phyloP scores from a whole-genome alignment of 176 grass and related monocot species.

The Typha latifolia region DNA sequence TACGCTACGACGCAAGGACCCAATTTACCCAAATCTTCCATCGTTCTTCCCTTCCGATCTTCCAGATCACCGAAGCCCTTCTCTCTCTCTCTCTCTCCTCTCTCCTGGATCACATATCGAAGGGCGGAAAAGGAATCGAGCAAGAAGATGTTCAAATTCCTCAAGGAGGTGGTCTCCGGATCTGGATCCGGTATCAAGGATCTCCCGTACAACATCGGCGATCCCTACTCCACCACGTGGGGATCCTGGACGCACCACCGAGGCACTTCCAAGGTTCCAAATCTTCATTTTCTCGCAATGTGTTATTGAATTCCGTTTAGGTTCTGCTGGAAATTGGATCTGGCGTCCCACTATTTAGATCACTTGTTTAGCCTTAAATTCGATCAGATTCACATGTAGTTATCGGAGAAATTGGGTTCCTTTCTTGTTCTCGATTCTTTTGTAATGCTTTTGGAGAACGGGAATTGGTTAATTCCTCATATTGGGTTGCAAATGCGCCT shows the following conservation, averaged over 20 bases:
- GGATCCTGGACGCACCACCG: slow-evolving; percentile 90
- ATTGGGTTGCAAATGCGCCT: too few relatives aligned
- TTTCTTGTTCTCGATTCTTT: too few relatives aligned
- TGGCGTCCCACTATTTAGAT: neutral
- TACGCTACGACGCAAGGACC: too few relatives aligned
- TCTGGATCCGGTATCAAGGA: slow-evolving; percentile 93
- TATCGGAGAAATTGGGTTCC: too few relatives aligned
- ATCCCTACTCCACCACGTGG: slow-evolving; percentile 76
- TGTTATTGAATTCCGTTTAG: slow-evolving; percentile 7
- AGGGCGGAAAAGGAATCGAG: neutral
- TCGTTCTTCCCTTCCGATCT: neutral
- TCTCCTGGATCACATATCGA: neutral
- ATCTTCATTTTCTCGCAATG: neutral
- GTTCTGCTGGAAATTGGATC: neutral
- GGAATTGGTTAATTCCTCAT: too few relatives aligned
- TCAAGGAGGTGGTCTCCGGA: slow-evolving; percentile 94
- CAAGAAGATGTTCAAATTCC: slow-evolving; percentile 82
- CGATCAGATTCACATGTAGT: too few relatives aligned
- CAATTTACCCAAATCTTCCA: neutral
- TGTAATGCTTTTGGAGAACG: too few relatives aligned
- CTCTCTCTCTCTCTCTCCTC: neutral
- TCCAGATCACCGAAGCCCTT: neutral
- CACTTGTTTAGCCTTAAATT: too few relatives aligned
- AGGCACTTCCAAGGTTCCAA: slow-evolving; percentile 71
- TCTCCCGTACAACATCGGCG: slow-evolving; percentile 89